Conservation (phyloP, 441 rosid species). For the Francoa sonchifolia region DNA sequence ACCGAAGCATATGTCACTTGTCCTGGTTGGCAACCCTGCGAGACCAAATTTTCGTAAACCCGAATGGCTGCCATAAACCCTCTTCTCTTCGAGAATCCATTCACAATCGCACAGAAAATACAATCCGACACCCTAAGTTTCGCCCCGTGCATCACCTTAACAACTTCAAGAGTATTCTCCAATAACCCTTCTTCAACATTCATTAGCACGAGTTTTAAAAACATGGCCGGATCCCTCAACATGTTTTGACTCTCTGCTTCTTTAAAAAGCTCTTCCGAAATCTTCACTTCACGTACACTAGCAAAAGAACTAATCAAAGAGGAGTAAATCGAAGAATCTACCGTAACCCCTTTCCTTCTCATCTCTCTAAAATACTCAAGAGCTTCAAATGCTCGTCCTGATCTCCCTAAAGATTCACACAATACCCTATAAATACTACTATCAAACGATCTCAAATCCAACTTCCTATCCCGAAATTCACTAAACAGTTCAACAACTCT, state of each 20-base stretch:
- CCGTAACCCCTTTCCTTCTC: constrained; percentile 34
- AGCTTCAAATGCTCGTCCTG: constrained; percentile 53
- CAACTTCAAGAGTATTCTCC: constrained; percentile 50
- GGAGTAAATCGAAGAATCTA: constrained; percentile 35
- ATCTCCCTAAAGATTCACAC: constrained; percentile 44
- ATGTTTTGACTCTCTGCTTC: constrained; percentile 45
- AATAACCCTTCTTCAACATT: constrained; percentile 39
- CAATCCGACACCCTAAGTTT: constrained; percentile 55
- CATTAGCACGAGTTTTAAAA: constrained; percentile 58
- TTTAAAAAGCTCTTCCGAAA: constrained; percentile 40
- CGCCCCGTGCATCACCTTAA: constrained; percentile 33
- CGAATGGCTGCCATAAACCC: constrained; percentile 40
- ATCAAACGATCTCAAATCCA: constrained; percentile 22
- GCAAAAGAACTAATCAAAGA: constrained; percentile 50
- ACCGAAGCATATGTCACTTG: constrained; percentile 76
- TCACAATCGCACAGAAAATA: constrained; percentile 55
- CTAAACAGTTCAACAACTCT: constrained; percentile 44
- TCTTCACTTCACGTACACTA: constrained; percentile 18
- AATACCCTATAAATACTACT: constrained; percentile 26
- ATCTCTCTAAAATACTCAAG: constrained; percentile 41
- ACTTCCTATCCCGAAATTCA: constrained; percentile 31
- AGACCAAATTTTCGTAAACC: constrained; percentile 39
- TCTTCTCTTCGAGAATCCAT: constrained; percentile 48
- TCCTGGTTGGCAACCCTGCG: constrained; percentile 51
- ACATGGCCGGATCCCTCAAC: constrained; percentile 58